These are phyloP conservation scores for Shiraia sp. DNA, from an alignment of 2,329 filamentous ascomycete species.

Conservation along the genomic window DNA sequence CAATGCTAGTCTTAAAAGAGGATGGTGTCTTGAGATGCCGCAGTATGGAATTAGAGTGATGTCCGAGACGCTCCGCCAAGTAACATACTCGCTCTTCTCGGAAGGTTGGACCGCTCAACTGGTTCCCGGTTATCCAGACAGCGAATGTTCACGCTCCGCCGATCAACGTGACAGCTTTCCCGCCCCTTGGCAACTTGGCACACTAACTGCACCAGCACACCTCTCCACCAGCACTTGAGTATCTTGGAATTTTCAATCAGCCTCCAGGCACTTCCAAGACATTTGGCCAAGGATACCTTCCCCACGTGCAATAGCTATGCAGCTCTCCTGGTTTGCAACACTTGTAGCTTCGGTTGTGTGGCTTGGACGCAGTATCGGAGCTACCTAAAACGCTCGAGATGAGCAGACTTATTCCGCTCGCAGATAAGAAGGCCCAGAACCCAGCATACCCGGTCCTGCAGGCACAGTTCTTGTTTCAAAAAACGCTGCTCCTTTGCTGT, in stretches of 20 bases:
- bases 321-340: slow-evolving; percentile 18
- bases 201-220: slow-evolving; percentile 13
- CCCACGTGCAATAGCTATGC: slow-evolving; percentile 32
- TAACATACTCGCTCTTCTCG: slow-evolving; percentile 6
- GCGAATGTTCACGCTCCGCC: slow-evolving; percentile 16
- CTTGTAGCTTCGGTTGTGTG: slow-evolving; percentile 13
- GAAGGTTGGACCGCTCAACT: too few relatives aligned
- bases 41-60: slow-evolving; percentile 13
- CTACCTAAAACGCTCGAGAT: slow-evolving; percentile 9
- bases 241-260: slow-evolving; percentile 5
- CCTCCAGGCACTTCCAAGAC: slow-evolving; percentile 13
- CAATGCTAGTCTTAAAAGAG: too few relatives aligned
- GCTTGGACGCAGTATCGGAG: slow-evolving; percentile 7
- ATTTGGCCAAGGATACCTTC: slow-evolving; percentile 13
- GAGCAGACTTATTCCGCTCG: slow-evolving; percentile 1
- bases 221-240: slow-evolving; percentile 8
- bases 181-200: slow-evolving; percentile 24
- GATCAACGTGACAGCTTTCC: slow-evolving; percentile 19
- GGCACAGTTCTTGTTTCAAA: slow-evolving; percentile 18
- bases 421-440: slow-evolving; percentile 29
- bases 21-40: too few relatives aligned
- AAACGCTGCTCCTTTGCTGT: slow-evolving; percentile 8
- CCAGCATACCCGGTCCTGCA: slow-evolving; percentile 16
- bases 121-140: slow-evolving; percentile 2
- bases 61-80: slow-evolving; percentile 5